These are phyloP conservation scores for Gymnopus androsaceus DNA, from an alignment of 1,284 basidiomycete species.

Conservation along the genomic window DNA sequence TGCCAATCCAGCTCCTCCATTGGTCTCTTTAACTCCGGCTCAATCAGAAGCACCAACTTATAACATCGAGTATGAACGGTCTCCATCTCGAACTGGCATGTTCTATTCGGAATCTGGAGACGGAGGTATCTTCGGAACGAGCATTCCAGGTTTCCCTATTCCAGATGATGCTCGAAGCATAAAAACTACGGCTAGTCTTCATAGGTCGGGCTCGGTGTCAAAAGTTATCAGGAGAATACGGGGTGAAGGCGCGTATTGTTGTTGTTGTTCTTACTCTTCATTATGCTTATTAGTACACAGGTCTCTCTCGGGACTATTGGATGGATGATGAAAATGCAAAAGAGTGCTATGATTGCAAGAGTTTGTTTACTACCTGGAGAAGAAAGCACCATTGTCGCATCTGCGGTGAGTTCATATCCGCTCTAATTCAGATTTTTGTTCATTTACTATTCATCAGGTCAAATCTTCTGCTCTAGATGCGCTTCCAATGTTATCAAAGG, in stretches of 20 bases:
- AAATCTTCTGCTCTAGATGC: slow-evolving; percentile 91
- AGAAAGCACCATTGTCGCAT: slow-evolving; percentile 95
- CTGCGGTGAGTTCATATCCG: slow-evolving; percentile 60
- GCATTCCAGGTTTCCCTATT: slow-evolving; percentile 84
- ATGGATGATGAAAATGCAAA: slow-evolving; percentile 97
- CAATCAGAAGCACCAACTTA: slow-evolving; percentile 74
- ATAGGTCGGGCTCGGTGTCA: slow-evolving; percentile 79
- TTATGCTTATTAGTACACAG: slow-evolving; percentile 37
- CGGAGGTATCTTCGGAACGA: slow-evolving; percentile 61
- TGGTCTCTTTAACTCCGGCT: slow-evolving; percentile 80
- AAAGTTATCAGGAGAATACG: slow-evolving; percentile 87
- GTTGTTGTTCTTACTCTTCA: slow-evolving; percentile 17
- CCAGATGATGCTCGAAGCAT: slow-evolving; percentile 81
- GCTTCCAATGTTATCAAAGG: slow-evolving; percentile 98
- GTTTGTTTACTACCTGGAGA: slow-evolving; percentile 88
- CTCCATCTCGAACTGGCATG: slow-evolving; percentile 53
- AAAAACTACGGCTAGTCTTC: slow-evolving; percentile 65
- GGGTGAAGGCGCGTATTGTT: slow-evolving; percentile 66
- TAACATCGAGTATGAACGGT: slow-evolving; percentile 60
- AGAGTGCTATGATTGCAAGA: slow-evolving; percentile 94
- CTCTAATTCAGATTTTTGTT: background rate
- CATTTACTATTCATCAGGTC: slow-evolving; percentile 48
- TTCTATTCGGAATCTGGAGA: slow-evolving; percentile 57
- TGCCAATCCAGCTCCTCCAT: slow-evolving; percentile 67
- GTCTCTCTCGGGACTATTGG: slow-evolving; percentile 89